A percentile compares a stretch with the other conserved stretches of the same genome.
Evolutionary conservation across 148 eudicot genomes (phyloP).

Genomic region (Silene latifolia): DNA sequence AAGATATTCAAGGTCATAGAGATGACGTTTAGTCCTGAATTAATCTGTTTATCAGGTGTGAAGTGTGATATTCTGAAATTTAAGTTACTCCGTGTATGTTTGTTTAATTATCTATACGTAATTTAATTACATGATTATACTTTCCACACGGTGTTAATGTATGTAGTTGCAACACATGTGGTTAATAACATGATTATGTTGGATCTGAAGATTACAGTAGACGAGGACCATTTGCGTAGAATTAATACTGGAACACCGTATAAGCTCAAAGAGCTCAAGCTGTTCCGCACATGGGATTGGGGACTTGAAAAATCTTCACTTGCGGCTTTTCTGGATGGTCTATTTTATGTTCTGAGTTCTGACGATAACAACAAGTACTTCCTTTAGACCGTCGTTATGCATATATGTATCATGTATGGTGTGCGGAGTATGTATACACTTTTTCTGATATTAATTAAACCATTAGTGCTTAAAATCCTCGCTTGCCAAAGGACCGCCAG

Average conservation of each 20-base stretch:
- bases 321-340: background rate
- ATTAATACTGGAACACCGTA: background rate
- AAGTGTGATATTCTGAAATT: background rate
- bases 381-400: too few relatives aligned
- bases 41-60: background rate
- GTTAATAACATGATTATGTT: background rate
- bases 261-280: conserved; percentile 1
- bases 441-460: too few relatives aligned
- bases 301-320: background rate
- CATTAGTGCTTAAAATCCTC: too few relatives aligned
- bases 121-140: too few relatives aligned
- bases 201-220: background rate
- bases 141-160: too few relatives aligned
- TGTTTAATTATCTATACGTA: too few relatives aligned
- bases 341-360: conserved; percentile 5
- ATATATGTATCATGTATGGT: too few relatives aligned
- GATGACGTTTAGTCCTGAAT: background rate
- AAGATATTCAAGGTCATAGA: background rate
- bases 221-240: background rate
- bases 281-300: background rate
- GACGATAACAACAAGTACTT: background rate
- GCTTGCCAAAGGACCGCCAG: too few relatives aligned
- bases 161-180: too few relatives aligned
- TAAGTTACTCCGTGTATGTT: too few relatives aligned
- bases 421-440: too few relatives aligned